Percentiles rank a stretch among this genome's conserved stretches.
phyloP scores from a whole-genome alignment of 225 moss, liverwort and hornwort genomes.

The Sphagnum tenellum region DNA sequence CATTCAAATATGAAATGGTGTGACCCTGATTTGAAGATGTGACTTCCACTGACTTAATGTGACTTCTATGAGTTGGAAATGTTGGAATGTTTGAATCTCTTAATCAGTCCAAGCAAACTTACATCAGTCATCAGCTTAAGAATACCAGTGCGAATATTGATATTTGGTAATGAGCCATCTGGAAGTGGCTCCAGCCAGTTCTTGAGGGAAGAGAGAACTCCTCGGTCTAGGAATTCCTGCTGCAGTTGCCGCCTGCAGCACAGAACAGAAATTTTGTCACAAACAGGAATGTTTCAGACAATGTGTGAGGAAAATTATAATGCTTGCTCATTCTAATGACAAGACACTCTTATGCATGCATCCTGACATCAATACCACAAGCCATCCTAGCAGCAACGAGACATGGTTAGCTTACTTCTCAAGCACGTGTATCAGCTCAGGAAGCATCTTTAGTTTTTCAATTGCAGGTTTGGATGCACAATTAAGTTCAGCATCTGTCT shows the following conservation, averaged over 20 bases:
- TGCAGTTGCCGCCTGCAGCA: conserved; percentile 77
- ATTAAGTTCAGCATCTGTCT: conserved; percentile 79
- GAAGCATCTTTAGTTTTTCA: conserved; percentile 87
- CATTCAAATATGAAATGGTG: no score
- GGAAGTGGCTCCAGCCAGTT: conserved; percentile 97
- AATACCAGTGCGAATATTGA: conserved; percentile 83
- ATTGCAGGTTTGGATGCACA: conserved; percentile 76
- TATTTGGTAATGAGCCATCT: conserved; percentile 88
- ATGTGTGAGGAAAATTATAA: no score
- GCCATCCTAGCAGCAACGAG: no score
- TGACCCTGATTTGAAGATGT: no score
- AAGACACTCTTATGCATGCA: no score
- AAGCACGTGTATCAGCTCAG: conserved; percentile 69
- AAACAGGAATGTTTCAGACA: no score
- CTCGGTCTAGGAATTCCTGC: conserved; percentile 93
- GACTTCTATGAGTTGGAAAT: no score
- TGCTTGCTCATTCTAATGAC: no score
- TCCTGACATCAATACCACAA: no score
- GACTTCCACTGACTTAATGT: no score
- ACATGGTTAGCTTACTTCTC: conserved; percentile 39
- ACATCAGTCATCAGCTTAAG: conserved; percentile 87
- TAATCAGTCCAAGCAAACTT: not conserved
- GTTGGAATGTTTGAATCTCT: no score
- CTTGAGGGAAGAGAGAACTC: conserved; percentile 79
- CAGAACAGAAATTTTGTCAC: no score